Base-by-base conservation (phyloP, 352 stramenopile species). In the Globisporangium echinulatum region DNA sequence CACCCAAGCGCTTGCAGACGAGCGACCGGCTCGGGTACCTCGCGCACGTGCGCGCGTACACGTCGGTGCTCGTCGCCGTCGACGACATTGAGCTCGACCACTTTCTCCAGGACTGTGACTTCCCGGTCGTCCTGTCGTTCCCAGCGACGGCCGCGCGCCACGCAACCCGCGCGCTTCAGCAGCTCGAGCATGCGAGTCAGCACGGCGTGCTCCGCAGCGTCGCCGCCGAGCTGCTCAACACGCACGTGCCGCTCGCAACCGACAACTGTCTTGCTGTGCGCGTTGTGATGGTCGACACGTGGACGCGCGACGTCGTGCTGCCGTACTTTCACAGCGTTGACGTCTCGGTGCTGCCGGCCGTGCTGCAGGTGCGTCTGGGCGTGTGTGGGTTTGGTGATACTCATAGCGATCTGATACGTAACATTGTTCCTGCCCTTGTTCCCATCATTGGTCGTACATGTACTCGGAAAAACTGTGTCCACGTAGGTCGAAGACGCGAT, bases 281-380 rank as follows among this genome's bases (percentile, higher is more conserved):
- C 55, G 61, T 92, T 11, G 81, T 88, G 44, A 82, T 84, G 42
- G 72, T 77, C 4, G 69, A 86, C 56, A 82, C 82, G 8, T 78
- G 61, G 66, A 61, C 85, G 13, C 69, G 69, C 11, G 46, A 66
- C 8, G 51, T 62, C 7, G 68, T 90, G 8, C 71, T 71, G 5
- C 69, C 85, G 10, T 91, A 89, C 61, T 89, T 87, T 59, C 73
- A 93, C 58, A 80, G 65, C 38, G 69, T 92, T 7, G 76, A 94
- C 25, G 33, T 92, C 9, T 70, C 74, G 13, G 11, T 90, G 4
- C 63, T 77, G 8, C 75, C 81, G 13, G 78, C 75, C 5, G 68
- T 85, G 14, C 66, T 92, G 36, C 82, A 94, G 80, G 85, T 94
- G 72, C 10, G 47, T 19, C 33, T 25, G 25, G 25, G 25, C 25